phyloP scores from a whole-genome alignment of 2,329 filamentous ascomycete species.

The Xylaria sp. region DNA sequence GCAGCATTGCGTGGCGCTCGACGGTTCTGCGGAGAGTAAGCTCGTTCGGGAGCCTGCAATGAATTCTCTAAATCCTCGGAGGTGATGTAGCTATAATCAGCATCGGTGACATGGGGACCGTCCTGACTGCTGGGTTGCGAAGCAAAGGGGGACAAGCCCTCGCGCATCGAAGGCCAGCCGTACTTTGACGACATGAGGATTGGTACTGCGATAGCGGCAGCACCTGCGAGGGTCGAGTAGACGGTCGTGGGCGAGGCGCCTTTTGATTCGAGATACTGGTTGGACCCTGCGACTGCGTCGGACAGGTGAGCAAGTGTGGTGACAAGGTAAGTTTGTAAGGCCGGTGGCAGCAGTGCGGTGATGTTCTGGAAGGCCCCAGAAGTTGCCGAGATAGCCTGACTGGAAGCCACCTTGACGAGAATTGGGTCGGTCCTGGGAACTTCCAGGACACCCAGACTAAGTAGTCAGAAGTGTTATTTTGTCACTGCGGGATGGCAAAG shows the following conservation, averaged over 20 bases:
- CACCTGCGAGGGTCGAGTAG: slow-evolving; percentile 62
- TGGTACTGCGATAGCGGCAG: slow-evolving; percentile 61
- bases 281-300: slow-evolving; percentile 59
- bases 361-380: slow-evolving; percentile 72
- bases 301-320: slow-evolving; percentile 62
- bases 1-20: slow-evolving; percentile 50
- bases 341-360: slow-evolving; percentile 60
- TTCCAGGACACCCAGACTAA: slow-evolving; percentile 52
- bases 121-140: slow-evolving; percentile 58
- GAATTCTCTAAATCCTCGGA: slow-evolving; percentile 72
- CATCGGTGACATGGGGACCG: slow-evolving; percentile 74
- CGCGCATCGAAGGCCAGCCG: slow-evolving; percentile 60
- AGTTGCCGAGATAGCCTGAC: slow-evolving; percentile 67
- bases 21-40: slow-evolving; percentile 55
- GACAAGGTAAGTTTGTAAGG: slow-evolving; percentile 65
- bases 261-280: slow-evolving; percentile 63
- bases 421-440: slow-evolving; percentile 53
- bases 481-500: slow-evolving; percentile 39
- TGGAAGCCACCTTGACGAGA: slow-evolving; percentile 71
- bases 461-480: slow-evolving; percentile 35
- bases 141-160: slow-evolving; percentile 63
- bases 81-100: slow-evolving; percentile 87
- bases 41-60: slow-evolving; percentile 52
- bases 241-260: slow-evolving; percentile 62
- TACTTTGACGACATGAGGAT: slow-evolving; percentile 68